Conservation (phyloP, 257 asterid species). For the Forsythia suspensa region DNA sequence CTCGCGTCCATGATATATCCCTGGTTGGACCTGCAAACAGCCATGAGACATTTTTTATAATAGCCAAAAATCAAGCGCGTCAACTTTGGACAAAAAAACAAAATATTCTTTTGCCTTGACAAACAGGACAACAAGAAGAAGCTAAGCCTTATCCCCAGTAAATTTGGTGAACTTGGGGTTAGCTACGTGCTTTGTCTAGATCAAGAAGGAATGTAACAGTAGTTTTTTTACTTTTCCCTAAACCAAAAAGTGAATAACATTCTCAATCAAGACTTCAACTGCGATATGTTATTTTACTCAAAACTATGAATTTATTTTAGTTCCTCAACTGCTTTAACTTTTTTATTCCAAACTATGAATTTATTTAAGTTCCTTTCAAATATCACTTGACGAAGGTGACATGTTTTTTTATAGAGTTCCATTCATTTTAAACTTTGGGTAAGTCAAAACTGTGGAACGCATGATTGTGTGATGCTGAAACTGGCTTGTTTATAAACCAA, state of each 20-base stretch:
- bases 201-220: not conserved
- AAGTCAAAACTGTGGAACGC: not conserved
- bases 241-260: not conserved
- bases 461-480: not conserved
- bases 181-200: not conserved
- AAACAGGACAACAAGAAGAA: no score
- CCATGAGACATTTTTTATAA: constrained; percentile 22
- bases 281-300: not conserved
- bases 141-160: not conserved
- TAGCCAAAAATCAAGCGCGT: not conserved
- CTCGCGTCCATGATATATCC: constrained; percentile 50
- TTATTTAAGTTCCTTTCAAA: not conserved
- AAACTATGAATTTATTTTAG: not conserved
- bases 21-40: constrained; percentile 58
- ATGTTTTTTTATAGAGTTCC: not conserved
- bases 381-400: not conserved
- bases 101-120: not conserved
- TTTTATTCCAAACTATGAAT: not conserved
- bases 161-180: not conserved
- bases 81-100: not conserved
- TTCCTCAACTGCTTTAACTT: not conserved
- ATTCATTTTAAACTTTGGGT: not conserved
- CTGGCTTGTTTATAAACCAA: not conserved
- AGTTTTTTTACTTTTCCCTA: not conserved
- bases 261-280: not conserved